These are phyloP conservation scores for Aspergillus transmontanensis DNA, from an alignment of 2,329 filamentous ascomycete species.

Conservation along the genomic window DNA sequence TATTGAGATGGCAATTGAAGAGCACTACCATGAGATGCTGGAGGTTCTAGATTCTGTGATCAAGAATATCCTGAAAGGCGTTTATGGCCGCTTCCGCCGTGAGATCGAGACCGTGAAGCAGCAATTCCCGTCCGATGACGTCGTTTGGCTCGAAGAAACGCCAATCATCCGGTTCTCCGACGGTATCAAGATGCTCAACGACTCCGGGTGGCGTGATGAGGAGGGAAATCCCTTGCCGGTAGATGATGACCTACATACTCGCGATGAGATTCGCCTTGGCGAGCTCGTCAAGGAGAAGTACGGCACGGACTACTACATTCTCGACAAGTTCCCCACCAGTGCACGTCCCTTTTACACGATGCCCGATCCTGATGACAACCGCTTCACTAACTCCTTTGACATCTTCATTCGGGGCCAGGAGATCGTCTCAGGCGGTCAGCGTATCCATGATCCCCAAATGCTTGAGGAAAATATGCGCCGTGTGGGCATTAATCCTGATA, in stretches of 20 bases:
- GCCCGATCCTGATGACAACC: constrained; percentile 71
- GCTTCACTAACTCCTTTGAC: constrained; percentile 88
- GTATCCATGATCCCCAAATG: constrained; percentile 78
- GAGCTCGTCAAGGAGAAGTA: constrained; percentile 84
- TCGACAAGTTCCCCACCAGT: constrained; percentile 86
- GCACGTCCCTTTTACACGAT: constrained; percentile 92
- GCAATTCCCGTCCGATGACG: constrained; percentile 82
- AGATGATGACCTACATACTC: constrained; percentile 79
- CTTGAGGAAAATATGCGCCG: constrained; percentile 77
- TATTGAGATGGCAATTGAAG: constrained; percentile 87
- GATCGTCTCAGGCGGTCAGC: constrained; percentile 88
- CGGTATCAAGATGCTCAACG: constrained; percentile 77
- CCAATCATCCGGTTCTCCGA: constrained; percentile 79
- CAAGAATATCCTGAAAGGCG: constrained; percentile 73
- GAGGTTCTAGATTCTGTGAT: constrained; percentile 76
- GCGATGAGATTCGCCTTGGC: constrained; percentile 84
- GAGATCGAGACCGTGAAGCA: constrained; percentile 80
- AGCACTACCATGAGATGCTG: constrained; percentile 87
- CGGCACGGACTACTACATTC: constrained; percentile 86
- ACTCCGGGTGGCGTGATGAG: constrained; percentile 75
- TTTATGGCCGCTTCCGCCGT: constrained; percentile 68
- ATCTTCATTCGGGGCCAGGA: constrained; percentile 94
- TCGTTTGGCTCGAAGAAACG: constrained; percentile 85
- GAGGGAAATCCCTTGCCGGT: constrained; percentile 70
- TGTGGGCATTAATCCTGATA: constrained; percentile 73